A percentile compares a stretch with the other conserved stretches of the same genome.
These are phyloP conservation scores for Wakefieldia striispora DNA, from an alignment of 768 basidiomycete species.

Conservation along the genomic window DNA sequence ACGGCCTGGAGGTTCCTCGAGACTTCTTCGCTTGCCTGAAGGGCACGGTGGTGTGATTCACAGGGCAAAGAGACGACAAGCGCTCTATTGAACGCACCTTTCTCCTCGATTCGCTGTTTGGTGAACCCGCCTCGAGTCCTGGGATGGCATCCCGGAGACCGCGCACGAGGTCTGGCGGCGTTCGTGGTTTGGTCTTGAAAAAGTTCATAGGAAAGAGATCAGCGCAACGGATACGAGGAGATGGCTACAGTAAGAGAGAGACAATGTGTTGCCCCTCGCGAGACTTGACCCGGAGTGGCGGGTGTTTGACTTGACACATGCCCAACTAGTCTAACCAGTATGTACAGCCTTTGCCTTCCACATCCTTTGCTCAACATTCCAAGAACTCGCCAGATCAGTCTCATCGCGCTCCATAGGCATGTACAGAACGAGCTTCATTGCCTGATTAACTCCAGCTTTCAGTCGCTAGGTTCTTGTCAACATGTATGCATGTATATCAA, in stretches of 20 bases:
- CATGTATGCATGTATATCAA: neutral
- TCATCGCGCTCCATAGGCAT: neutral
- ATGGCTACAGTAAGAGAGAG: neutral
- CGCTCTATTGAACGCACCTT: constrained; percentile 55
- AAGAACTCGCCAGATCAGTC: constrained; percentile 4
- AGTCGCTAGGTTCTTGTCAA: too few relatives aligned
- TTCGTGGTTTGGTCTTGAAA: constrained; percentile 88
- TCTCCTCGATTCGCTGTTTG: constrained; percentile 72
- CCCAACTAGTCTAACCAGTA: constrained; percentile 1
- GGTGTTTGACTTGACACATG: constrained; percentile 15
- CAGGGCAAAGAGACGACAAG: neutral
- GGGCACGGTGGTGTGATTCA: constrained; percentile 3
- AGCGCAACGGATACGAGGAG: neutral
- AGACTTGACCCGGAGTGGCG: neutral
- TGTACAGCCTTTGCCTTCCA: constrained; percentile 6
- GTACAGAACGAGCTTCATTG: too few relatives aligned
- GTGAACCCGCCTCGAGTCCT: constrained; percentile 69
- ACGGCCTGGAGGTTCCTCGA: constrained; percentile 88
- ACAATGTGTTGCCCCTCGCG: neutral
- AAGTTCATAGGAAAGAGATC: constrained; percentile 72
- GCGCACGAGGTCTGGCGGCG: constrained; percentile 85
- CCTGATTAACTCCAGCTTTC: too few relatives aligned
- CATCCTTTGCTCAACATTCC: neutral
- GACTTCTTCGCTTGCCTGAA: constrained; percentile 84
- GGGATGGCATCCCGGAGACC: constrained; percentile 77